phyloP scores from a whole-genome alignment of 73 alveolate genomes.

The Paramecium pentaurelia region DNA sequence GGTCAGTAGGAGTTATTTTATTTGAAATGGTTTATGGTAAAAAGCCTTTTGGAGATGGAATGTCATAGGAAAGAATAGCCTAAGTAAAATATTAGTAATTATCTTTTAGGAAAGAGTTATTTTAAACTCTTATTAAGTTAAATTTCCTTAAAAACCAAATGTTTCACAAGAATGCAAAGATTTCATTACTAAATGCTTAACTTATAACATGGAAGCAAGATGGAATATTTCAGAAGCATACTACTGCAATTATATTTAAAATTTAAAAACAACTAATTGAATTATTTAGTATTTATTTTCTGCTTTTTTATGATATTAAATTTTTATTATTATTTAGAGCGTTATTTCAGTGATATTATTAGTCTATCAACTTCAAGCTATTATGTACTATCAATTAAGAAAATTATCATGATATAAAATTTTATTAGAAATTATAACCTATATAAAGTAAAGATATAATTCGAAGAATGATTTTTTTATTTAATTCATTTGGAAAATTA shows the following conservation, averaged over 20 bases:
- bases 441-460: background rate
- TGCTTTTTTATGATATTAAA: background rate
- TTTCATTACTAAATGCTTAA: slow-evolving; percentile 86
- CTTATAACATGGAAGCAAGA: slow-evolving; percentile 76
- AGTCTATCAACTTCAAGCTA: background rate
- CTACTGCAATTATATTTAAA: slow-evolving; percentile 47
- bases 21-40: slow-evolving; percentile 40
- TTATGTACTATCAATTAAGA: background rate
- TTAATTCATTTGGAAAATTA: background rate
- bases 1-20: slow-evolving; percentile 44
- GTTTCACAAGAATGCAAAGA: slow-evolving; percentile 95
- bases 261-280: background rate
- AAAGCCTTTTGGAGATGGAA: slow-evolving; percentile 87
- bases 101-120: slow-evolving; percentile 62
- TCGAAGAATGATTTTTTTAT: background rate
- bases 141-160: slow-evolving; percentile 89
- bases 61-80: slow-evolving; percentile 88
- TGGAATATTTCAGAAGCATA: slow-evolving; percentile 67
- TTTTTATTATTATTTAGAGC: background rate
- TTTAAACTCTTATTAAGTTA: slow-evolving; percentile 86
- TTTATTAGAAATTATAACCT: background rate
- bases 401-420: background rate
- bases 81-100: slow-evolving; percentile 65
- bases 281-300: background rate
- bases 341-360: background rate